phyloP scores from a whole-genome alignment of 106 monocot genomes.

The Allium sativum region DNA sequence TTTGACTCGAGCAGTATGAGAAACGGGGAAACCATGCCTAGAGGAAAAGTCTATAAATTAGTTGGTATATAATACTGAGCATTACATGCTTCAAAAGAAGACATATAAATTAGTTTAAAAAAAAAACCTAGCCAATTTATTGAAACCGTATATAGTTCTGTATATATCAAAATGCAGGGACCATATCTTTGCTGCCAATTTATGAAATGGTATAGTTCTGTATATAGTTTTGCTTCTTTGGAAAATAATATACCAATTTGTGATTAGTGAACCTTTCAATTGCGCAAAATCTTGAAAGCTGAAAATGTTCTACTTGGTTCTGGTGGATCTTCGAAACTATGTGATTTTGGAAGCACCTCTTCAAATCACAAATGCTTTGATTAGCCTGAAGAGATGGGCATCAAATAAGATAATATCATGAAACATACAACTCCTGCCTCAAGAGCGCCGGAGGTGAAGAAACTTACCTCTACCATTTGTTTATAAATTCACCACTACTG shows the following conservation, averaged over 20 bases:
- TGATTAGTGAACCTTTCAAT: neutral
- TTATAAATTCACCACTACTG: neutral
- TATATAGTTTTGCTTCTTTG: too few species aligned
- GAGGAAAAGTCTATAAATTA: too few species aligned
- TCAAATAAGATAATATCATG: constrained; percentile 96
- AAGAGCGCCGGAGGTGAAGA: constrained; percentile 89
- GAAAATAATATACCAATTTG: neutral
- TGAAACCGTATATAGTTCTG: too few species aligned
- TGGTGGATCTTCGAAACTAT: constrained; percentile 89
- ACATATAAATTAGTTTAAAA: too few species aligned
- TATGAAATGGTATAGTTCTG: too few species aligned
- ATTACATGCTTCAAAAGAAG: too few species aligned
- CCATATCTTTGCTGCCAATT: too few species aligned
- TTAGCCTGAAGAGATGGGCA: constrained; percentile 93
- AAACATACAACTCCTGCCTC: constrained; percentile 98
- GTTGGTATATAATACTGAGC: too few species aligned
- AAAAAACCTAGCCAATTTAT: too few species aligned
- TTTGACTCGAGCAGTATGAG: too few species aligned
- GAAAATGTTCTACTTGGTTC: constrained; percentile 93
- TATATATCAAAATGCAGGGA: too few species aligned
- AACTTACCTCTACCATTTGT: neutral
- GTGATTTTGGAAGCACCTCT: constrained; percentile 94
- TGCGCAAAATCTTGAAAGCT: constrained; percentile 74
- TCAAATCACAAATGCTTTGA: constrained; percentile 93
- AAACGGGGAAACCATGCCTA: too few species aligned